Base-by-base conservation (phyloP, 1,284 basidiomycete genomes). In the Cutaneotrichosporon sp. region DNA sequence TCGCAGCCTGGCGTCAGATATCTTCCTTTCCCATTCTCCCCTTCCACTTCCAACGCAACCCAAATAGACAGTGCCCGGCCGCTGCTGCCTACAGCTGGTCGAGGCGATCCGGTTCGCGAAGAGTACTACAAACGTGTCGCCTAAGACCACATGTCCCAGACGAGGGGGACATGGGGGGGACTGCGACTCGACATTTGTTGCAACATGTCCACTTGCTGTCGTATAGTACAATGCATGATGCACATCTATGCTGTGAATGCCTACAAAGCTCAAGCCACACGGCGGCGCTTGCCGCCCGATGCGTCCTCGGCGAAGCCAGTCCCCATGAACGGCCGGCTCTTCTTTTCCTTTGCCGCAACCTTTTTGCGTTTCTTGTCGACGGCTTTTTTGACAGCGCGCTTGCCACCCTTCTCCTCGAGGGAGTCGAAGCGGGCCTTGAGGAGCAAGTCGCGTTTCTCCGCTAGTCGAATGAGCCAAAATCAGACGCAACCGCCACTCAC, bases 341-440 rank as follows among this genome's bases (percentile, higher is more conserved):
- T 87, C 76, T 92, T 94, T 79, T 96, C 92, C 75, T 89, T 92
- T 72, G 90, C 88, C 30, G 81, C 81, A 20, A 86, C 78, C 78
- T 93, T 94, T 74, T 84, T 89, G 74, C 88, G 83, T 70, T 85
- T 90, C 79, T 88, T 91, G 67, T 90, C 89, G 38, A 94, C 83
- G 2, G 84, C 88, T 73, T 86, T 90, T 69, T 86, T 88, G 55
- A 93, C 87, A 0, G 90, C 89, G 8, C 80, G 76, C 60, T 83
- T 83, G 5, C 90, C 90, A 1, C 89, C 89, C 47, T 79, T 75
- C 20, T 80, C 79, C 10, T 86, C 85, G 38, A 91, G 78, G 4
- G 84, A 83, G 26, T 90, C 85, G 68, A 87, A 88, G 55, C 84
- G 80, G 13, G 89, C 87, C 54, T 84, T 82, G 54, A 83, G 75